These are phyloP conservation scores for Heliocybe sulcata DNA, from an alignment of 1,284 basidiomycete genomes.

Conservation along the genomic window DNA sequence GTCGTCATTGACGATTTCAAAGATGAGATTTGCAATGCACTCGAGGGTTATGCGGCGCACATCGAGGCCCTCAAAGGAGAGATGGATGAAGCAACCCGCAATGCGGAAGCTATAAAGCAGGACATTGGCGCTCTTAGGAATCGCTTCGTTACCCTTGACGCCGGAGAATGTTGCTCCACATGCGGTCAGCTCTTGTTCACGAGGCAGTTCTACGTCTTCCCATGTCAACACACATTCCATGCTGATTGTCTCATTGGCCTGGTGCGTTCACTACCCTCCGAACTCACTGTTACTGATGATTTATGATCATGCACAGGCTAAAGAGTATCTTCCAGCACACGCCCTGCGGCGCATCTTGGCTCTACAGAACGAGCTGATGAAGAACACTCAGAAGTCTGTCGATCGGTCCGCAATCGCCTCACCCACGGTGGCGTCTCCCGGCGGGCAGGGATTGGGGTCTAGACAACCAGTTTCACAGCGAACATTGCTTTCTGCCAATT, in stretches of 20 bases:
- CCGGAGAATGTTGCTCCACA: slow-evolving; percentile 79
- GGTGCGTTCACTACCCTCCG: slow-evolving; percentile 42
- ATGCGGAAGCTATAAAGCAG: slow-evolving; percentile 89
- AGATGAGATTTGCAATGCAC: slow-evolving; percentile 93
- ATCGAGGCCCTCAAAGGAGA: slow-evolving; percentile 89
- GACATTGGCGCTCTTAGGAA: slow-evolving; percentile 84
- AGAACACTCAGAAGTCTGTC: slow-evolving; percentile 30
- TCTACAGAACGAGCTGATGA: slow-evolving; percentile 78
- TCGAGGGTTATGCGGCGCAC: slow-evolving; percentile 90
- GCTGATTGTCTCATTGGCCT: slow-evolving; percentile 89
- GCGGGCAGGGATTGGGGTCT: slow-evolving; percentile 16
- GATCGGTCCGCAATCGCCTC: slow-evolving; percentile 27
- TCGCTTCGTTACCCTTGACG: slow-evolving; percentile 92
- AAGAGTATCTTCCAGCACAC: slow-evolving; percentile 80
- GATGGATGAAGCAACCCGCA: slow-evolving; percentile 93
- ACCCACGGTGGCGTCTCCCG: slow-evolving; percentile 18
- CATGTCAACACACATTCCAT: slow-evolving; percentile 95
- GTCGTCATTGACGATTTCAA: slow-evolving; percentile 99
- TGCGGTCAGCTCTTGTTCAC: slow-evolving; percentile 76
- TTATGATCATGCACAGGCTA: slow-evolving; percentile 52
- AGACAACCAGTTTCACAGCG: slow-evolving; percentile 47
- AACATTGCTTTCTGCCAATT: slow-evolving; percentile 67
- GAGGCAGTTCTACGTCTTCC: slow-evolving; percentile 97
- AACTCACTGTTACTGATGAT: not conserved
- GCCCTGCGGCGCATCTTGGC: slow-evolving; percentile 78